These are phyloP conservation scores for Lolium perenne DNA, from an alignment of 176 grass and related monocot species.

Conservation along the genomic window DNA sequence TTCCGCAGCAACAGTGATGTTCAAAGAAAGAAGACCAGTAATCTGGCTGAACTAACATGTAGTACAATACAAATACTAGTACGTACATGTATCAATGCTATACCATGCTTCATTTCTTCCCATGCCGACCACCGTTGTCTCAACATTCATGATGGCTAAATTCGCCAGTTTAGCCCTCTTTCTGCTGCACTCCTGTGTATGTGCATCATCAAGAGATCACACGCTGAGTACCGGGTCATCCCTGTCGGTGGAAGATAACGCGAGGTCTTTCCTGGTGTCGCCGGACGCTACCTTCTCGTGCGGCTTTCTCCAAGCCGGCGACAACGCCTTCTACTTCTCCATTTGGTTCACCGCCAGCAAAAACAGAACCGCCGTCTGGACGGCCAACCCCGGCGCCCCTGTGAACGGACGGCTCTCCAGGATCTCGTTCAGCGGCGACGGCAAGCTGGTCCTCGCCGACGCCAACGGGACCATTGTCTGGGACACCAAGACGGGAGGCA, in stretches of 20 bases:
- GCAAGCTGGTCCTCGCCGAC: slow-evolving; percentile 48
- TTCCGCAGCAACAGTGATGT: not conserved
- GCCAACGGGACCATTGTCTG: slow-evolving; percentile 51
- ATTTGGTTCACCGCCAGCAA: slow-evolving; percentile 52
- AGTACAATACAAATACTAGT: no score
- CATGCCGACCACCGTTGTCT: no score
- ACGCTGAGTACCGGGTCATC: slow-evolving; percentile 30
- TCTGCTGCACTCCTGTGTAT: not conserved
- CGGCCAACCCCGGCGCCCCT: slow-evolving; percentile 48
- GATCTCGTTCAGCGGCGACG: slow-evolving; percentile 55
- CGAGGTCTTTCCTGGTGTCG: slow-evolving; percentile 40
- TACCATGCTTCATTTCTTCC: no score
- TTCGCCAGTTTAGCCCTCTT: not conserved
- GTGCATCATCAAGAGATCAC: not conserved
- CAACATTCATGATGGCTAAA: no score
- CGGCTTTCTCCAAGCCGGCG: slow-evolving; percentile 35
- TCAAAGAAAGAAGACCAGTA: not conserved
- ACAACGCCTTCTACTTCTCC: slow-evolving; percentile 58
- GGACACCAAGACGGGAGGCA: slow-evolving; percentile 40
- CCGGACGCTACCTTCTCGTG: slow-evolving; percentile 48
- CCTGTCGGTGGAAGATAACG: slow-evolving; percentile 40
- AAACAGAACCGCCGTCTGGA: slow-evolving; percentile 54
- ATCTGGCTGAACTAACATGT: no score
- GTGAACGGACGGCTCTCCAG: slow-evolving; percentile 54
- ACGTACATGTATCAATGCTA: no score